These are phyloP conservation scores for Wickerhamiella musiphila DNA, from an alignment of 805 yeast genomes.

Conservation along the genomic window DNA sequence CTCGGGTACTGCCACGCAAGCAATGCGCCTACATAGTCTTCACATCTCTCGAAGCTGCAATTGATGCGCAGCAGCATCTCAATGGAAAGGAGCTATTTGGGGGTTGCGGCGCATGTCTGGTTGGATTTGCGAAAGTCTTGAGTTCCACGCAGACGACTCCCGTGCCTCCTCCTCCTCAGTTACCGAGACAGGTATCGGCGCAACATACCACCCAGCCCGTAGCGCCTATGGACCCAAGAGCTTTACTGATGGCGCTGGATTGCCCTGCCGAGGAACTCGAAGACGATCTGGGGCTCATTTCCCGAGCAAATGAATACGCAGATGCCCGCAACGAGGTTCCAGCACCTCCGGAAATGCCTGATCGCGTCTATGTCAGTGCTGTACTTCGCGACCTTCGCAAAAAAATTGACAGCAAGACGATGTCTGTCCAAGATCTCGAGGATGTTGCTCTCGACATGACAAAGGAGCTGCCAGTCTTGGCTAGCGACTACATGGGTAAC, in stretches of 20 bases:
- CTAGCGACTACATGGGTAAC: conserved; percentile 88
- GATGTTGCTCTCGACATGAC: conserved; percentile 69
- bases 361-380: conserved; percentile 73
- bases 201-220: conserved; percentile 11
- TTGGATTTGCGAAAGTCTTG: conserved; percentile 67
- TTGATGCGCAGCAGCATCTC: conserved; percentile 57
- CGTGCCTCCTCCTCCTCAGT: neutral
- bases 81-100: conserved; percentile 73
- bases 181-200: conserved; percentile 18
- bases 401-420: conserved; percentile 36
- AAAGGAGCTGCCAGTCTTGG: conserved; percentile 74
- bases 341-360: conserved; percentile 50
- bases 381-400: conserved; percentile 76
- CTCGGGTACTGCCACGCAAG: conserved; percentile 35
- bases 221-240: conserved; percentile 18
- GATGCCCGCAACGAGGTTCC: neutral
- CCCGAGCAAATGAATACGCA: conserved; percentile 15
- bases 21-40: conserved; percentile 53
- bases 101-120: conserved; percentile 53
- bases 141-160: conserved; percentile 11
- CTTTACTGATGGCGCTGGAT: conserved; percentile 21
- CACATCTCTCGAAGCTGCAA: conserved; percentile 52
- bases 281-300: conserved; percentile 16
- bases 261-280: conserved; percentile 17
- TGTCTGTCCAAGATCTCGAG: conserved; percentile 51